Evolutionary conservation across 306 rosid species (phyloP).

Genomic region (Bauhinia variegata): DNA sequence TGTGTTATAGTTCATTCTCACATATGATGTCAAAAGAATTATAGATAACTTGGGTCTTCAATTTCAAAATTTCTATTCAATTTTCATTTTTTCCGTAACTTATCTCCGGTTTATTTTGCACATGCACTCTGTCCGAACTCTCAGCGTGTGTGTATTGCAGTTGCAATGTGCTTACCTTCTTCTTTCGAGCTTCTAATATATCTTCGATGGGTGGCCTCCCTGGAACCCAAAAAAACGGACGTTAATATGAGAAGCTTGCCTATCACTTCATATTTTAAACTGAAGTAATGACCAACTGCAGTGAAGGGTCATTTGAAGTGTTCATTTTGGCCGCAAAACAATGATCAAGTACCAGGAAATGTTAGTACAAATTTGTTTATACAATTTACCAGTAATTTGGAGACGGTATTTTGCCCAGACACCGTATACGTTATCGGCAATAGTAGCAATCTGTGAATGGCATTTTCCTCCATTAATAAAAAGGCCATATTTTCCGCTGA

Average conservation of each 20-base stretch:
- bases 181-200: constrained; percentile 63
- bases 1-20: constrained; percentile 2
- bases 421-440: constrained; percentile 73
- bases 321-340: constrained; percentile 12
- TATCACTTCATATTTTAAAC: neutral
- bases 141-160: neutral
- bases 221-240: constrained; percentile 36
- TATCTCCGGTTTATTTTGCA: constrained; percentile 12
- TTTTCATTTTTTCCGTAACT: neutral
- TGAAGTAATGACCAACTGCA: neutral
- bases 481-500: constrained; percentile 6
- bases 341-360: constrained; percentile 6
- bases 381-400: constrained; percentile 68
- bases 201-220: constrained; percentile 85
- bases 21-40: constrained; percentile 16
- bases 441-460: constrained; percentile 57
- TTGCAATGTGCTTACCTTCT: constrained; percentile 59
- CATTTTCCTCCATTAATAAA: constrained; percentile 25
- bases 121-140: constrained; percentile 2
- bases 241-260: constrained; percentile 5
- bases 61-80: neutral
- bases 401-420: constrained; percentile 93
- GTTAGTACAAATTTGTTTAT: constrained; percentile 9
- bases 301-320: neutral
- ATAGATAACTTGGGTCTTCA: neutral